Percentiles rank a stretch among this genome's conserved stretches.
Evolutionary conservation across 139 green algal genomes (phyloP).

Genomic region (Micromonas commoda): DNA sequence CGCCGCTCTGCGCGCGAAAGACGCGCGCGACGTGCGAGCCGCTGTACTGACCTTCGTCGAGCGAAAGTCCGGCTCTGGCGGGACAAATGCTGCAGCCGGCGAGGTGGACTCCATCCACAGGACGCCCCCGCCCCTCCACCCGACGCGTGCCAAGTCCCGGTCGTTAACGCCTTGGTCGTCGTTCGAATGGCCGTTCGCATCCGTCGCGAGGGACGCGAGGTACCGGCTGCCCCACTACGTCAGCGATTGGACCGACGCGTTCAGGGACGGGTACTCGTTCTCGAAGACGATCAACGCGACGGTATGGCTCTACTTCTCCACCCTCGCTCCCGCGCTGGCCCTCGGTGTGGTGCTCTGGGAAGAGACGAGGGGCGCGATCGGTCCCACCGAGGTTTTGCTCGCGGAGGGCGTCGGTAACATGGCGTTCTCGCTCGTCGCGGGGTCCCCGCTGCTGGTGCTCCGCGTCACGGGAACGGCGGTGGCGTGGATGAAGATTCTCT

Average conservation of each 20-base stretch:
- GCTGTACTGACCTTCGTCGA: background rate
- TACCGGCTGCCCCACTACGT: background rate
- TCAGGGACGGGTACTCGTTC: background rate
- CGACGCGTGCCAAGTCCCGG: no score
- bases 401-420: slow-evolving; percentile 1
- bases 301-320: background rate
- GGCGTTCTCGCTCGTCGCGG: slow-evolving; percentile 1
- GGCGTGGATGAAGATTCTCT: background rate
- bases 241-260: slow-evolving; percentile 14
- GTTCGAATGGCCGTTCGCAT: no score
- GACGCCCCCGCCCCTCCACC: no score
- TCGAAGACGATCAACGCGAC: background rate
- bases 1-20: background rate
- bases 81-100: no score
- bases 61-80: background rate
- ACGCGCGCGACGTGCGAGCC: background rate
- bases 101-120: no score
- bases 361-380: background rate
- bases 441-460: background rate
- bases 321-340: background rate
- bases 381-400: background rate
- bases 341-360: background rate
- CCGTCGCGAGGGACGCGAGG: background rate
- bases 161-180: no score
- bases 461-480: background rate